A percentile compares a stretch with the other conserved stretches of the same genome.
Conservation (phyloP, 768 basidiomycete species). For the Lyophyllum semitale region DNA sequence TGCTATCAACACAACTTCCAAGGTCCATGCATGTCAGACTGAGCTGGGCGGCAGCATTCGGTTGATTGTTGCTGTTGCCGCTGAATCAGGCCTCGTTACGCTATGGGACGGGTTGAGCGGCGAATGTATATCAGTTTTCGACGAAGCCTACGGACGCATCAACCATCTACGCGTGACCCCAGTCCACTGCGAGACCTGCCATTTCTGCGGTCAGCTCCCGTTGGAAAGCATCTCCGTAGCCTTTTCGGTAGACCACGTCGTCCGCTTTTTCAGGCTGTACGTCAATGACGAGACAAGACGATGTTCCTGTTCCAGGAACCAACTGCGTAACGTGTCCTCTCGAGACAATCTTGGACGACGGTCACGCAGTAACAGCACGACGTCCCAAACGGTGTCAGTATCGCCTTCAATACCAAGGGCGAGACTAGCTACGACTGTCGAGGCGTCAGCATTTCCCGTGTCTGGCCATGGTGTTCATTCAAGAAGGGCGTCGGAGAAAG, state of each 20-base stretch:
- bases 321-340: slow-evolving; percentile 44
- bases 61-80: slow-evolving; percentile 61
- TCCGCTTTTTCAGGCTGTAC: slow-evolving; percentile 68
- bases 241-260: slow-evolving; percentile 63
- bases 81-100: slow-evolving; percentile 68
- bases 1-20: slow-evolving; percentile 51
- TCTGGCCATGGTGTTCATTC: slow-evolving; percentile 81
- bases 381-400: slow-evolving; percentile 39
- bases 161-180: slow-evolving; percentile 62
- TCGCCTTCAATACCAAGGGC: slow-evolving; percentile 53
- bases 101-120: slow-evolving; percentile 74
- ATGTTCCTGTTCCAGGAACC: slow-evolving; percentile 65
- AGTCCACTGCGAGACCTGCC: slow-evolving; percentile 58
- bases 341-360: slow-evolving; percentile 52
- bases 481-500: slow-evolving; percentile 73
- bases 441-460: slow-evolving; percentile 68
- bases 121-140: slow-evolving; percentile 63
- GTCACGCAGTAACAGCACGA: slow-evolving; percentile 65
- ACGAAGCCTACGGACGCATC: slow-evolving; percentile 59
- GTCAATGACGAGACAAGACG: slow-evolving; percentile 57
- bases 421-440: slow-evolving; percentile 48
- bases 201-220: slow-evolving; percentile 68
- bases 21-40: slow-evolving; percentile 53
- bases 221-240: slow-evolving; percentile 66
- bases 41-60: slow-evolving; percentile 52